Percentiles rank a stretch among this genome's conserved stretches.
Evolutionary conservation across 306 rosid genomes (phyloP).

Genomic region (Corylus avellana): DNA sequence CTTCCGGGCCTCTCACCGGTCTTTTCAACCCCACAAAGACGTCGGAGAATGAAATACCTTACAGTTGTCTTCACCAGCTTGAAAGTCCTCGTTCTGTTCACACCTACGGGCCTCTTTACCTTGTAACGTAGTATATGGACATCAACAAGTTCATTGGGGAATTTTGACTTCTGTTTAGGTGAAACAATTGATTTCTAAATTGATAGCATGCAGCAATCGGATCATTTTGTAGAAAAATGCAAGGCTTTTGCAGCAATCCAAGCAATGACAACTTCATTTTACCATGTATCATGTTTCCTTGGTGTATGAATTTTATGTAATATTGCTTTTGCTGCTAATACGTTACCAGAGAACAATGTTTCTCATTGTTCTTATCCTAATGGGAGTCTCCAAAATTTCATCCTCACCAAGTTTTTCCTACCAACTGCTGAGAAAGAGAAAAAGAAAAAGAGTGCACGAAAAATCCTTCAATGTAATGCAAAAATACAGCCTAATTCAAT

Average conservation of each 20-base stretch:
- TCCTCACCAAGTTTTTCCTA: not conserved
- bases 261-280: not conserved
- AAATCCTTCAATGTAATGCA: no score
- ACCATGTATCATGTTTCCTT: not conserved
- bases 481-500: no score
- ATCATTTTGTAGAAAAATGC: not conserved
- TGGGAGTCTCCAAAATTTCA: not conserved
- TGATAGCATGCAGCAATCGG: not conserved
- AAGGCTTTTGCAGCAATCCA: not conserved
- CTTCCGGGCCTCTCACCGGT: constrained; percentile 62
- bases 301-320: not conserved
- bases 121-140: constrained; percentile 45
- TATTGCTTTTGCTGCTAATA: not conserved
- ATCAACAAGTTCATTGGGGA: not conserved
- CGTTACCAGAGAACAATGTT: not conserved
- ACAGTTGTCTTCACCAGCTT: constrained; percentile 48
- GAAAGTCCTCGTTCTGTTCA: constrained; percentile 31
- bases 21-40: constrained; percentile 51
- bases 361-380: not conserved
- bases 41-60: constrained; percentile 48
- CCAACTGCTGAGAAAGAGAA: not conserved
- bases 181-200: not conserved
- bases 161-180: not conserved
- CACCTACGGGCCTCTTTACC: constrained; percentile 70
- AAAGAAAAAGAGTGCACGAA: no score